These are phyloP conservation scores for Durusdinium trenchii DNA, from an alignment of 73 alveolate species.

Conservation along the genomic window DNA sequence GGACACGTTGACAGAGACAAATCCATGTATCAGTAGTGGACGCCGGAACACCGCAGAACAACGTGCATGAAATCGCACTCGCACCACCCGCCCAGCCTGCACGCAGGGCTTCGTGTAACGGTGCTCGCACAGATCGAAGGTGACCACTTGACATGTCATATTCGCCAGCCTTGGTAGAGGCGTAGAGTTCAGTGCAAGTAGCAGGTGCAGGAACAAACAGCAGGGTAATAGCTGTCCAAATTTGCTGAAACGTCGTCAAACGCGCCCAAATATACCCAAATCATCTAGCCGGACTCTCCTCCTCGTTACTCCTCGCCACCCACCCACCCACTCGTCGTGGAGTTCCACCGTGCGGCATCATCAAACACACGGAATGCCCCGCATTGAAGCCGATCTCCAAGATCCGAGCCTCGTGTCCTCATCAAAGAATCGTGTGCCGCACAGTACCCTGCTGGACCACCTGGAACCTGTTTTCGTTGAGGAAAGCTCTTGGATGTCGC, in stretches of 20 bases:
- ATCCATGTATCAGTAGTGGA: too few relatives aligned
- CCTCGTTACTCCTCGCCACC: neutral
- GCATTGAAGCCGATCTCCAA: conserved; percentile 88
- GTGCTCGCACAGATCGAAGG: conserved; percentile 86
- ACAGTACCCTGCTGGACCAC: too few relatives aligned
- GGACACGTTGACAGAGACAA: too few relatives aligned
- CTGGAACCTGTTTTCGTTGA: too few relatives aligned
- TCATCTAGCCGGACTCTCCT: neutral
- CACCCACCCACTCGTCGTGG: neutral
- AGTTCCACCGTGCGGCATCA: conserved; percentile 36
- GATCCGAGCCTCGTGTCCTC: conserved; percentile 23
- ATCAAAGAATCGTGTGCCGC: neutral
- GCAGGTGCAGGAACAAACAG: neutral
- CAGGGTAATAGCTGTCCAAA: neutral
- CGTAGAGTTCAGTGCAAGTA: neutral
- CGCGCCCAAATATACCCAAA: neutral
- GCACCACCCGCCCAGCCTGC: conserved; percentile 21
- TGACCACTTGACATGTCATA: neutral
- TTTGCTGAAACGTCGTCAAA: neutral
- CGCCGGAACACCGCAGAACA: too few relatives aligned
- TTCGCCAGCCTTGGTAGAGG: conserved; percentile 75
- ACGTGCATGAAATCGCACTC: too few relatives aligned
- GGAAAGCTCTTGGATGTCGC: too few relatives aligned
- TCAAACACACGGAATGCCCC: conserved; percentile 83
- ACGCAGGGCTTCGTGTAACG: conserved; percentile 73